Evolutionary conservation across 306 rosid genomes (phyloP).

Genomic region (Quercus parvula): DNA sequence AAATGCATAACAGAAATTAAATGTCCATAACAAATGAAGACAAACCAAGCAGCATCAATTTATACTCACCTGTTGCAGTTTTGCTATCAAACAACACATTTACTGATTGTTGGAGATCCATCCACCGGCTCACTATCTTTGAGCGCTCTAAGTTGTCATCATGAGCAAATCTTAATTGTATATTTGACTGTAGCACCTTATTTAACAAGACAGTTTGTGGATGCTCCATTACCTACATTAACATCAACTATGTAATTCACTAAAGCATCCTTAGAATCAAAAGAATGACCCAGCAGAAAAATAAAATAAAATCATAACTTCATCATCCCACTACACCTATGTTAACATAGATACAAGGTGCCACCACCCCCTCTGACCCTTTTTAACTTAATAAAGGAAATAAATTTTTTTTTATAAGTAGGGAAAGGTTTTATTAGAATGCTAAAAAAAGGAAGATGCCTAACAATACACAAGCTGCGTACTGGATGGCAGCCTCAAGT

Average conservation of each 20-base stretch:
- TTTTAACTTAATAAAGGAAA: too few relatives aligned
- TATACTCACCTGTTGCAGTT: constrained; percentile 53
- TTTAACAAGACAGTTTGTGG: constrained; percentile 75
- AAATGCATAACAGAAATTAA: not conserved
- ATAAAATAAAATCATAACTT: not conserved
- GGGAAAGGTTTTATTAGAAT: too few relatives aligned
- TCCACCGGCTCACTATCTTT: constrained; percentile 52
- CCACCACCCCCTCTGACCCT: too few relatives aligned
- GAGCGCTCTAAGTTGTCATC: constrained; percentile 37
- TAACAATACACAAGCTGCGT: too few relatives aligned
- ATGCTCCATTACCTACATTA: constrained; percentile 77
- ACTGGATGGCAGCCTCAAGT: too few relatives aligned
- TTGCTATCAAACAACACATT: constrained; percentile 71
- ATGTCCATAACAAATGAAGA: constrained; percentile 3
- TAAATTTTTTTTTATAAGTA: too few relatives aligned
- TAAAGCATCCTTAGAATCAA: constrained; percentile 9
- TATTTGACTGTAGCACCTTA: constrained; percentile 72
- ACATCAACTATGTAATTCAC: constrained; percentile 16
- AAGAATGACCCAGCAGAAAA: constrained; percentile 18
- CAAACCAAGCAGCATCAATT: not conserved
- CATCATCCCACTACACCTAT: too few relatives aligned
- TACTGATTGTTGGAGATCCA: constrained; percentile 81
- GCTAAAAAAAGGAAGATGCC: too few relatives aligned
- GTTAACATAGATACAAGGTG: too few relatives aligned
- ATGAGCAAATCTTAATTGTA: constrained; percentile 55